A percentile compares a stretch with the other conserved stretches of the same genome.
Conservation (phyloP, 2,329 filamentous ascomycete species). For the Nothophoma quercina region DNA sequence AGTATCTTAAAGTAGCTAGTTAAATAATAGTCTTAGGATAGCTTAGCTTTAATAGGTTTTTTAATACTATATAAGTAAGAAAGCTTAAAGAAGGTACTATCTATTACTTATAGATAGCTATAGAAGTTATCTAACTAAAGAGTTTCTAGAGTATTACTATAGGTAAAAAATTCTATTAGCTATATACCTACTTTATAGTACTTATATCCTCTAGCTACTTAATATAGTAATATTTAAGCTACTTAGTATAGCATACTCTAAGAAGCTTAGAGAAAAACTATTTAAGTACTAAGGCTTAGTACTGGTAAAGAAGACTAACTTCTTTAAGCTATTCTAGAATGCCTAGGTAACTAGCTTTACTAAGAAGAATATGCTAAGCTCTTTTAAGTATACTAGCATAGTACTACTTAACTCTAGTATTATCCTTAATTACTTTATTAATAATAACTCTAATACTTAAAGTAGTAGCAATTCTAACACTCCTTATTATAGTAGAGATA, state of each 20-base stretch:
- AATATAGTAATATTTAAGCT: slow-evolving; percentile 6
- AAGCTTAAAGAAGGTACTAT: slow-evolving; percentile 35
- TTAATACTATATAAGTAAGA: slow-evolving; percentile 22
- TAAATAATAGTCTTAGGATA: slow-evolving; percentile 16
- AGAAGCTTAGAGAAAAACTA: background rate
- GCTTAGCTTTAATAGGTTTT: slow-evolving; percentile 9
- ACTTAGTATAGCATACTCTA: background rate
- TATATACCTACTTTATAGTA: background rate
- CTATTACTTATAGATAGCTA: slow-evolving; percentile 51
- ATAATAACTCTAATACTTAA: background rate
- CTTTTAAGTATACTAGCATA: background rate
- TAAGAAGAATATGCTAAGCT: background rate
- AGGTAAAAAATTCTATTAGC: background rate
- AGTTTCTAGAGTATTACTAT: slow-evolving; percentile 42
- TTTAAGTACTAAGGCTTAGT: background rate
- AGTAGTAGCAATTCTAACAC: background rate
- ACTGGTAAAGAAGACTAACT: background rate
- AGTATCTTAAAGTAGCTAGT: background rate
- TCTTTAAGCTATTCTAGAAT: background rate
- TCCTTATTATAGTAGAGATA: background rate
- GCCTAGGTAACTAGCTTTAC: background rate
- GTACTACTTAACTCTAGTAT: background rate
- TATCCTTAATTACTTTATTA: background rate
- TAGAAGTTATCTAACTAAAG: slow-evolving; percentile 40
- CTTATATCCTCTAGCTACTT: slow-evolving; percentile 9